Evolutionary conservation across 805 yeast species (phyloP), one percentile per base, ranked within the genome.

Genomic region (Saturnispora gosingensis): DNA sequence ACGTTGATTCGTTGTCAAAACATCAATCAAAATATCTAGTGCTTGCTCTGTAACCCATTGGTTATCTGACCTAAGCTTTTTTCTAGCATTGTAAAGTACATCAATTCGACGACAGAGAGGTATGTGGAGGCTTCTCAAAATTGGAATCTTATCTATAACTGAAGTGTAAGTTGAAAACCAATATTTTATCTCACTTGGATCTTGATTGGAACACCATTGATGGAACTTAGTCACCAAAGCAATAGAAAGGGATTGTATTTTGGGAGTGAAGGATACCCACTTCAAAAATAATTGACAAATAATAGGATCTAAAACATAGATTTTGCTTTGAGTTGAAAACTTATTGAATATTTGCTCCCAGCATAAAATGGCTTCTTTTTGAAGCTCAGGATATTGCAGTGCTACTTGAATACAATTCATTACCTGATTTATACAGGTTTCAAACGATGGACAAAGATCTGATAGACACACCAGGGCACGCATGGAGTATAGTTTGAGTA

Each of bases 391-490:
- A 18, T 75, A 76, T 39, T 83, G 89, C 22, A 90, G 66, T 0
- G 91, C 83, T 1, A 89, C 81, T 61, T 88, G 96, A 11, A 91
- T 68, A 59, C 95, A 85, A 2, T 95, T 85, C 53, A 88, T 83
- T 4, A 91, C 78, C 62, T 90, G 98, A 0, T 96, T 95, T 4
- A 80, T 76, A 30, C 85, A 77, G 15, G 81, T 72, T 25, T 73
- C 67, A 50, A 65, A 69, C 5, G 76, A 75, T 2, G 59, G 52
- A 2, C 80, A 69, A 2, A 80, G 66, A 43, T 74, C 72, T 6
- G 86, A 78, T 24, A 91, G 67, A 52, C 83, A 78, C 38, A 82
- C 78, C 30, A 91, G 76, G 0, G 96, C 97, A 51, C 80, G 72
- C 2, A 91, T 72, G 1, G 91, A 83, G 36, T 79, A 75, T 1